Evolutionary conservation across 306 rosid species (phyloP).

Genomic region (Casuarina equisetifolia): DNA sequence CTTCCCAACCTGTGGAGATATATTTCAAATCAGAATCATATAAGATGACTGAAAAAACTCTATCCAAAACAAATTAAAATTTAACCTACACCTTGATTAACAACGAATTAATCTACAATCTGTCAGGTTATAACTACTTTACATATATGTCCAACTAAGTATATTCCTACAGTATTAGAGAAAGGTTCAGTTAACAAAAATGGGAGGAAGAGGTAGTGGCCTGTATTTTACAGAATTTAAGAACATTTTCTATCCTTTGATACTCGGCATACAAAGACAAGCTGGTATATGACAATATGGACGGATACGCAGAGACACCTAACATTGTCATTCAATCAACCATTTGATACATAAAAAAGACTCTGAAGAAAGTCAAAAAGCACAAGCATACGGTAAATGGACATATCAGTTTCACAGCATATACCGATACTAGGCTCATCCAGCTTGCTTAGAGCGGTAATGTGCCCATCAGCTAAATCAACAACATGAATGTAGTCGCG

Average conservation of each 20-base stretch:
- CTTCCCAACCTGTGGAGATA: slow-evolving; percentile 73
- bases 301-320: background rate
- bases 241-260: background rate
- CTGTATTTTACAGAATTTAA: background rate
- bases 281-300: background rate
- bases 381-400: background rate
- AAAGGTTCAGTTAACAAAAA: background rate
- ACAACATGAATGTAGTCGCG: slow-evolving; percentile 95
- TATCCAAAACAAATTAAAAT: background rate
- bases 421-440: slow-evolving; percentile 70
- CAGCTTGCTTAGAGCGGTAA: slow-evolving; percentile 80
- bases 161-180: background rate
- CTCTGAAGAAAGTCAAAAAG: background rate
- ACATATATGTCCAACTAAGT: background rate
- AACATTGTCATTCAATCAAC: background rate
- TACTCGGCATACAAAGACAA: background rate
- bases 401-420: slow-evolving; percentile 1
- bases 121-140: background rate
- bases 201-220: background rate
- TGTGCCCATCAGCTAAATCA: slow-evolving; percentile 97
- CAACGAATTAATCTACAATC: background rate
- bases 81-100: no score
- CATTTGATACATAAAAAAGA: background rate
- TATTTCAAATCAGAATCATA: background rate
- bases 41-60: background rate